Percentiles rank a stretch among this genome's conserved stretches.
Conservation (phyloP, 192 early-diverging fungal genomes). For the Phlyctochytrium bullatum region DNA sequence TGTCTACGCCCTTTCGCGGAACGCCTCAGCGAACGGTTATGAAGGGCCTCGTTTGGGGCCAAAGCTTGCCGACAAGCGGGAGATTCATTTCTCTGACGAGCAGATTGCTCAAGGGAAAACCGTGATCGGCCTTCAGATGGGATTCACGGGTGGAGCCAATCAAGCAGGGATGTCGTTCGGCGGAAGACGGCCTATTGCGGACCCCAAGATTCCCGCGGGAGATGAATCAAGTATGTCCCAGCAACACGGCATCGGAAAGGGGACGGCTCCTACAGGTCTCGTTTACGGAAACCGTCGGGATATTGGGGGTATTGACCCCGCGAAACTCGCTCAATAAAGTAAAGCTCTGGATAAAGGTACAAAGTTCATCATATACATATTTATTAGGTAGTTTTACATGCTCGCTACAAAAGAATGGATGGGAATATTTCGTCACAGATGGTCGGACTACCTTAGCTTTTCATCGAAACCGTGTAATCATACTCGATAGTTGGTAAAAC, state of each 20-base stretch:
- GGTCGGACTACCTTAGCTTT: not conserved
- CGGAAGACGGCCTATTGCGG: slow-evolving; percentile 39
- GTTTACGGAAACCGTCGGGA: slow-evolving; percentile 11
- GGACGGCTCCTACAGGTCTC: not conserved
- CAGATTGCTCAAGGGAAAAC: slow-evolving; percentile 54
- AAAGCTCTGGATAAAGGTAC: not conserved
- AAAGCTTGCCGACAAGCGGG: slow-evolving; percentile 66
- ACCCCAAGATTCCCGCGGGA: slow-evolving; percentile 15
- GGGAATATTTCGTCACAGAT: not conserved
- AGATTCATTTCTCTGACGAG: slow-evolving; percentile 63
- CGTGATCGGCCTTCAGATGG: slow-evolving; percentile 54
- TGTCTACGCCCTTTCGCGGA: slow-evolving; percentile 69
- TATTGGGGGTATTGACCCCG: slow-evolving; percentile 22
- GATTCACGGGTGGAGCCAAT: slow-evolving; percentile 26
- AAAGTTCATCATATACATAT: not conserved
- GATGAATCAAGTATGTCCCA: slow-evolving; percentile 8
- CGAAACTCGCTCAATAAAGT: slow-evolving; percentile 8
- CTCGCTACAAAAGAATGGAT: not conserved
- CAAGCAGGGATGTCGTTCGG: slow-evolving; percentile 44
- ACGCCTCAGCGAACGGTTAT: slow-evolving; percentile 61
- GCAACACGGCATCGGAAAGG: slow-evolving; percentile 2
- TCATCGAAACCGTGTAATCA: slow-evolving; percentile 71
- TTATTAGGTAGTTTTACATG: not conserved
- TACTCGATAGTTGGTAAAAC: slow-evolving; percentile 98
- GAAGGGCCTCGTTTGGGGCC: slow-evolving; percentile 56